phyloP scores from a whole-genome alignment of 2,329 filamentous ascomycete genomes.

The Stagonosporopsis vannaccii region DNA sequence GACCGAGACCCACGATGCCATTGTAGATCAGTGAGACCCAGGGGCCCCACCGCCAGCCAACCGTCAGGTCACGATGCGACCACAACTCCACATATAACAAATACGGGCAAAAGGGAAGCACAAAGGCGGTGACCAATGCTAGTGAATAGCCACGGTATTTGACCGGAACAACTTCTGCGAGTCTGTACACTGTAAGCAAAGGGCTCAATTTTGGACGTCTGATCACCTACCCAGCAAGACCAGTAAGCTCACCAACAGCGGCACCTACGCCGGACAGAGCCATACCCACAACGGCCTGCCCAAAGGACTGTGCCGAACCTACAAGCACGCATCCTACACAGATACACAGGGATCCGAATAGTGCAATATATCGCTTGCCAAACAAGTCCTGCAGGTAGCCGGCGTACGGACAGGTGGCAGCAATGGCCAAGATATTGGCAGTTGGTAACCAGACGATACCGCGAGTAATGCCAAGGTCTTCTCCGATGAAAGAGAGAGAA shows the following conservation, averaged over 20 bases:
- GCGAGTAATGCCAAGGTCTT: slow-evolving; percentile 32
- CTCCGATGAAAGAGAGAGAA: slow-evolving; percentile 40
- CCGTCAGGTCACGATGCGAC: slow-evolving; percentile 31
- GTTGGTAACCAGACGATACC: slow-evolving; percentile 45
- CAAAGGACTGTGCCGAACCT: slow-evolving; percentile 42
- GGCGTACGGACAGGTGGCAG: slow-evolving; percentile 44
- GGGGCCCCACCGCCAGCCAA: slow-evolving; percentile 46
- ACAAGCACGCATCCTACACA: slow-evolving; percentile 41
- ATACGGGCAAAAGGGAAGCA: slow-evolving; percentile 47
- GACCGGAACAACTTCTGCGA: slow-evolving; percentile 45
- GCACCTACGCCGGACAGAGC: slow-evolving; percentile 45
- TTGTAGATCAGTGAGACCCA: slow-evolving; percentile 47
- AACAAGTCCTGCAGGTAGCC: slow-evolving; percentile 48
- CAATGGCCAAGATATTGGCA: slow-evolving; percentile 46
- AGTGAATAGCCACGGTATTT: slow-evolving; percentile 45
- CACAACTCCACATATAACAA: slow-evolving; percentile 43
- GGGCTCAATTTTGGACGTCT: too few species aligned
- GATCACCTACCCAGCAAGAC: slow-evolving; percentile 42
- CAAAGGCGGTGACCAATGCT: slow-evolving; percentile 44
- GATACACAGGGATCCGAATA: slow-evolving; percentile 42
- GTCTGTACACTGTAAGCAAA: slow-evolving; percentile 24
- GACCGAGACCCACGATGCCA: slow-evolving; percentile 38
- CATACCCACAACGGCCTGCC: slow-evolving; percentile 45
- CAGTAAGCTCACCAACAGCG: slow-evolving; percentile 45
- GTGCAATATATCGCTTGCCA: slow-evolving; percentile 46